Percentiles rank a stretch among this genome's conserved stretches.
Conservation (phyloP, 2,329 filamentous ascomycete species). For the Dichotomopilus funicola region DNA sequence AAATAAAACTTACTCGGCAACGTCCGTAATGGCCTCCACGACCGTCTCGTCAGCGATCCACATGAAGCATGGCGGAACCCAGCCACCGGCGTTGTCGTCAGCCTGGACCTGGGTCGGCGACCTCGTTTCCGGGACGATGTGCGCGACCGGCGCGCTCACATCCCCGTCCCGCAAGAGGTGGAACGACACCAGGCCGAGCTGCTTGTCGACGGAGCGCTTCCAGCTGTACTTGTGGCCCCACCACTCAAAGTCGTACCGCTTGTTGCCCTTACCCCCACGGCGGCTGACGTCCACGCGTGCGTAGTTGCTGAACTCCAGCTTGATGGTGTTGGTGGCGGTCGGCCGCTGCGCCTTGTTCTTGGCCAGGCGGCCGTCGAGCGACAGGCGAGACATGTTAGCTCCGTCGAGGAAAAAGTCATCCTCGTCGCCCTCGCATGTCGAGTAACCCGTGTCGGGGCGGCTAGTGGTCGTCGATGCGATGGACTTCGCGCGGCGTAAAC, state of each 20-base stretch:
- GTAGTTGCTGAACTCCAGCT: conserved; percentile 96
- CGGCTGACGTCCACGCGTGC: conserved; percentile 80
- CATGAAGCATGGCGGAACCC: conserved; percentile 86
- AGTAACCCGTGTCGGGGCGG: conserved; percentile 34
- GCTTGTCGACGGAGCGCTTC: conserved; percentile 66
- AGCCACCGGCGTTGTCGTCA: conserved; percentile 74
- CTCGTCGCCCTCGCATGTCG: conserved; percentile 28
- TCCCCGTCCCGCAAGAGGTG: conserved; percentile 65
- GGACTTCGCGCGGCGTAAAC: conserved; percentile 33
- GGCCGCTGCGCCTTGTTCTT: conserved; percentile 30
- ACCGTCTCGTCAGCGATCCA: conserved; percentile 75
- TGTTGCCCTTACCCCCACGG: conserved; percentile 57
- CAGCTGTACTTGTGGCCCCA: conserved; percentile 84
- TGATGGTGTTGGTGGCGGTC: conserved; percentile 67
- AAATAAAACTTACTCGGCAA: conserved; percentile 67
- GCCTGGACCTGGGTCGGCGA: conserved; percentile 62
- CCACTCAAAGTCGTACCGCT: conserved; percentile 87
- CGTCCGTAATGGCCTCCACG: conserved; percentile 64
- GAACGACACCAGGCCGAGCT: conserved; percentile 65
- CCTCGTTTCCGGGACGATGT: conserved; percentile 75
- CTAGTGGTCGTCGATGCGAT: conserved; percentile 22
- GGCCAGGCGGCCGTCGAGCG: conserved; percentile 25
- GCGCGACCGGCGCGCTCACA: conserved; percentile 61
- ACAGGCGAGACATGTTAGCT: conserved; percentile 24
- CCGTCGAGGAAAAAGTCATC: conserved; percentile 25